Base-by-base conservation (phyloP, 1,284 basidiomycete species). In the Ustilago xerochloae region DNA sequence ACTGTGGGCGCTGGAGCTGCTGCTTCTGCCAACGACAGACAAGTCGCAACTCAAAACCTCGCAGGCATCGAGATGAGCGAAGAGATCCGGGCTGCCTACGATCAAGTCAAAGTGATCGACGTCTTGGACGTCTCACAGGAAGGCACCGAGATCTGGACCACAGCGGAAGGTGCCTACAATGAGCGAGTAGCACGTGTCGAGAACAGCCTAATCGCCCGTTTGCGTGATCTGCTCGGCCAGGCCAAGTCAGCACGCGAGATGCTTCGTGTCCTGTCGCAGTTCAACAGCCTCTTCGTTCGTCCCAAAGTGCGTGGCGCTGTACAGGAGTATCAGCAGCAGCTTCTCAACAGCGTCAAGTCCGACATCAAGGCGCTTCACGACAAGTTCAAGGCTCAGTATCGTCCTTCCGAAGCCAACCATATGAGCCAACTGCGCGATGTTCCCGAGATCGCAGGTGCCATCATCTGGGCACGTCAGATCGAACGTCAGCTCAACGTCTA, bases 211-310 rank as follows among this genome's bases (percentile, higher is more conserved):
- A 99, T 99, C 84, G 93, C 95, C 6, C 88, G 93, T 24, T 86
- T 99, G 54, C 89, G 95, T 33, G 94, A 97, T 84, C 88, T 93
- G 63, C 88, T 99, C 20, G 97, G 93, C n/a, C 96, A 93, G 10
- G 95, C 96, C 26, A 88, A 93, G 51, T 98, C 97, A 81, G 96
- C 97, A 2, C 96, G 97, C 82, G 96, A 98, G 87, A 99, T 98
- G 95, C 98, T 99, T 86, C 89, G 95, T 56, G 96, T 98, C 48
- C 96, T 99, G 85, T 96, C 93, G 6, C 97, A 97, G 86, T 99
- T 98, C 88, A 98, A 99, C 85, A 93, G 93, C 1, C 87, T 99
- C 32, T 98, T 99, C 83, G 95, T 99, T 32, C 89, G 97, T 65
- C 96, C 95, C n/a, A 98, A 98, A 63, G 81, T 54, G 39, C 63